Conservation (phyloP, 345 rosid genomes). For the Eucalyptus marginata region DNA sequence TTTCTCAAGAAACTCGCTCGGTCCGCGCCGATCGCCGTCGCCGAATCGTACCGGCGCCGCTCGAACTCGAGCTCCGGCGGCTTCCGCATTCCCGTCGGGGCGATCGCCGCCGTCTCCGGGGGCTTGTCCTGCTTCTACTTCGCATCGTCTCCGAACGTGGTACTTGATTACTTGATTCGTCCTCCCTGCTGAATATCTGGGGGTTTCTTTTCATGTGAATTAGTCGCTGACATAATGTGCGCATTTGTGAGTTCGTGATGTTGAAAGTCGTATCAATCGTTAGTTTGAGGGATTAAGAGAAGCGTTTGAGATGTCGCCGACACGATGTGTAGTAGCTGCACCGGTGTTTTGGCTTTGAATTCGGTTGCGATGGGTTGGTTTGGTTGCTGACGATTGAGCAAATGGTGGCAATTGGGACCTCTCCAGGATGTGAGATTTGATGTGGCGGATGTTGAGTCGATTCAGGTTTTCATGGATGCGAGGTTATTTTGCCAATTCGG, state of each 20-base stretch:
- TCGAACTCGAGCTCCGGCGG: constrained; percentile 17
- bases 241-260: neutral
- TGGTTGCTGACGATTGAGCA: neutral
- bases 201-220: neutral
- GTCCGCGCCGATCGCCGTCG: neutral
- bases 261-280: neutral
- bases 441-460: neutral
- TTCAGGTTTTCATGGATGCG: neutral
- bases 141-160: constrained; percentile 48
- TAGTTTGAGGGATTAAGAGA: neutral
- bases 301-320: neutral
- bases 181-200: neutral
- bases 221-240: neutral
- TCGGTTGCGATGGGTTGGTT: neutral
- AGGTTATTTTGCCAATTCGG: neutral
- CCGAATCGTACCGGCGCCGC: constrained; percentile 28
- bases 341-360: neutral
- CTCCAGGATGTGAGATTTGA: neutral
- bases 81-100: constrained; percentile 47
- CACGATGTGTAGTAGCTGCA: neutral
- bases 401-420: neutral
- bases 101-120: constrained; percentile 71
- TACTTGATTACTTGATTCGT: constrained; percentile 17
- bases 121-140: constrained; percentile 62
- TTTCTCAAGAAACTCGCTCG: neutral